Evolutionary conservation across 768 basidiomycete genomes (phyloP).

Genomic region (Hysterangium stoloniferum): DNA sequence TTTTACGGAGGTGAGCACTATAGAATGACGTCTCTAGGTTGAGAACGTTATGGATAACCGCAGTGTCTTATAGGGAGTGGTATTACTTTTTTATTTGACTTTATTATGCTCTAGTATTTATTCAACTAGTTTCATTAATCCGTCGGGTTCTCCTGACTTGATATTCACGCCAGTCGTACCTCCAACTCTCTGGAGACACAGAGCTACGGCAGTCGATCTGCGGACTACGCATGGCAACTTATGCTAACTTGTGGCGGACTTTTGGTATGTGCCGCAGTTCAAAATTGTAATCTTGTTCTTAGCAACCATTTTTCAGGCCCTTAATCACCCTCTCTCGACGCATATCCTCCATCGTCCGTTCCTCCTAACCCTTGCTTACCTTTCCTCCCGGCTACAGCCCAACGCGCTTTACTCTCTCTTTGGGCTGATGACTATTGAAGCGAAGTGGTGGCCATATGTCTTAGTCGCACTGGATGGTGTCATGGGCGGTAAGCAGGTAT

Average conservation of each 20-base stretch:
- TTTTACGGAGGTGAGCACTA: slow-evolving; percentile 53
- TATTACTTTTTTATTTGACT: slow-evolving; percentile 53
- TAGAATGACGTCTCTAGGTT: background rate
- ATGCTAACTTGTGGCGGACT: slow-evolving; percentile 46
- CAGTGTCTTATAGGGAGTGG: slow-evolving; percentile 33
- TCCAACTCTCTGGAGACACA: slow-evolving; percentile 56
- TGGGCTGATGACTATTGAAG: slow-evolving; percentile 69
- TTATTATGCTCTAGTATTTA: slow-evolving; percentile 63
- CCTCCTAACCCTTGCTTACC: slow-evolving; percentile 58
- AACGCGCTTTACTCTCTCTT: slow-evolving; percentile 66
- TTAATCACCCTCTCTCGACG: slow-evolving; percentile 56
- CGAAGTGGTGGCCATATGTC: slow-evolving; percentile 66
- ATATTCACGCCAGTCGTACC: slow-evolving; percentile 43
- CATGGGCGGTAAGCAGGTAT: slow-evolving; percentile 39
- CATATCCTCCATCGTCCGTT: slow-evolving; percentile 57
- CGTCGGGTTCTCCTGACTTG: background rate
- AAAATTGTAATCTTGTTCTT: background rate
- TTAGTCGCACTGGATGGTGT: slow-evolving; percentile 69
- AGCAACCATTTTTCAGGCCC: slow-evolving; percentile 23
- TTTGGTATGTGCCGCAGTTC: slow-evolving; percentile 39
- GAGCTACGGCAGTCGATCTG: slow-evolving; percentile 50
- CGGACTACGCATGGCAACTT: slow-evolving; percentile 75
- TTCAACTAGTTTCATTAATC: background rate
- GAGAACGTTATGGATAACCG: background rate
- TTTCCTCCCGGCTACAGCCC: slow-evolving; percentile 56